Evolutionary conservation across 352 stramenopile species (phyloP), one percentile per base, ranked within the genome.

Genomic region (Phytopythium chamaehyphon): DNA sequence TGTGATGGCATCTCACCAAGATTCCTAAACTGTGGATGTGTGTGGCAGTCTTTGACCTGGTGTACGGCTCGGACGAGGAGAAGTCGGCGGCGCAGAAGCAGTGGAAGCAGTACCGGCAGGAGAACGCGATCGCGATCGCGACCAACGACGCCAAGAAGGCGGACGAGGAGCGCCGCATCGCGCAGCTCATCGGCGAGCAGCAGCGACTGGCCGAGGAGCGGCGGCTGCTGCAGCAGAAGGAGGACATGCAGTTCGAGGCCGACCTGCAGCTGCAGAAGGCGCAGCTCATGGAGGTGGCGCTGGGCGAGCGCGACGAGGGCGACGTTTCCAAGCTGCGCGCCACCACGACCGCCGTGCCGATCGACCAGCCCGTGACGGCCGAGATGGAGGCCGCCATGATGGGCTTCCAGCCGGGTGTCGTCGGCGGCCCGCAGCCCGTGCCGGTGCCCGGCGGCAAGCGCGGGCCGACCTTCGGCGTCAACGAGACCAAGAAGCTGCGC

Each of bases 301-400:
- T 94, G 2, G 83, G 83, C 28, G 83, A 94, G 55, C 83, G 83
- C 4, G 81, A 94, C 38, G 83, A 90, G 40, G 72, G 73, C 49
- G 81, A 94, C 18, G 79, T 94, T 15, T 66, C 69, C 26, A 82
- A 88, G 54, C 28, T 94, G 23, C 76, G 78, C 16, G 73, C 71
- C 5, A 91, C 83, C 2, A 94, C 83, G 19, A 94, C 83, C 1
- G 81, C 81, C 10, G 76, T 92, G 49, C 83, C 83, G 4, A 94
- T 94, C 52, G 83, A 94, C 50, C 83, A 94, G 60, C 71, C 83
- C 2, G 75, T 94, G n/a, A 90, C 79, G 2, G 83, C 83, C 12
- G 83, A 94, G 55, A 94, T 94, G 83, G 83, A 94, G 54, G 83
- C 83, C 0, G 83, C 83, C 5, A 94, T 94, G 83, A 90, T 94